A percentile compares a stretch with the other conserved stretches of the same genome.
Conservation (phyloP, 108 stramenopile genomes). For the Chaetoceros muelleri region DNA sequence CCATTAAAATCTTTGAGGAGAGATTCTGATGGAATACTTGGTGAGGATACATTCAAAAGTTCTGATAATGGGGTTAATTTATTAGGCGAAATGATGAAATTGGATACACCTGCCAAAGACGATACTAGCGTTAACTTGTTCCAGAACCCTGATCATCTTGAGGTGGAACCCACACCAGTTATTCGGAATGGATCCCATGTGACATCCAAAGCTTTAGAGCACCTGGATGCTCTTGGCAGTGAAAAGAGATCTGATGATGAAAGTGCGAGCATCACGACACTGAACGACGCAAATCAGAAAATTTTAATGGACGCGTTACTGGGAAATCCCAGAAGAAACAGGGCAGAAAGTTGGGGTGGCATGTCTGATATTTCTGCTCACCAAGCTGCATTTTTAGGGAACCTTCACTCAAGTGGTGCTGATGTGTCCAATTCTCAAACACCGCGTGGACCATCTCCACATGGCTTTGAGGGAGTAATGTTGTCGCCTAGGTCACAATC, state of each 20-base stretch:
- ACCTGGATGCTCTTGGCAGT: slow-evolving; percentile 30
- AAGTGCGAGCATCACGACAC: slow-evolving; percentile 13
- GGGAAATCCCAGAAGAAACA: slow-evolving; percentile 24
- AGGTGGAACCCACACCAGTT: background rate
- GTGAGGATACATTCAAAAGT: background rate
- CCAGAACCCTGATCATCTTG: background rate
- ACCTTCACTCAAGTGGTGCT: slow-evolving; percentile 24
- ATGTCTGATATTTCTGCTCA: slow-evolving; percentile 66
- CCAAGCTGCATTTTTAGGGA: background rate
- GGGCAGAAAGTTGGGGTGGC: slow-evolving; percentile 78
- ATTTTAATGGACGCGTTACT: slow-evolving; percentile 37
- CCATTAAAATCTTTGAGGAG: background rate
- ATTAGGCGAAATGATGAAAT: background rate
- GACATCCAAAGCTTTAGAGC: slow-evolving; percentile 24
- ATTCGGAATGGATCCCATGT: background rate
- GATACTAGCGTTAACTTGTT: background rate
- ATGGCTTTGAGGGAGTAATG: slow-evolving; percentile 5
- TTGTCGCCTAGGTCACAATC: slow-evolving; percentile 4
- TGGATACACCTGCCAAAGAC: slow-evolving; percentile 1
- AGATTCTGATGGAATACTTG: background rate
- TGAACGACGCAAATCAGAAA: slow-evolving; percentile 21
- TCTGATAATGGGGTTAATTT: background rate
- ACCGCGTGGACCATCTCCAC: slow-evolving; percentile 15
- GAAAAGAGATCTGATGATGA: slow-evolving; percentile 13
- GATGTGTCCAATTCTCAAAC: background rate